A percentile compares a stretch with the other conserved stretches of the same genome.
phyloP scores from a whole-genome alignment of 2,329 filamentous ascomycete genomes.

The Fusarium protoensiforme region DNA sequence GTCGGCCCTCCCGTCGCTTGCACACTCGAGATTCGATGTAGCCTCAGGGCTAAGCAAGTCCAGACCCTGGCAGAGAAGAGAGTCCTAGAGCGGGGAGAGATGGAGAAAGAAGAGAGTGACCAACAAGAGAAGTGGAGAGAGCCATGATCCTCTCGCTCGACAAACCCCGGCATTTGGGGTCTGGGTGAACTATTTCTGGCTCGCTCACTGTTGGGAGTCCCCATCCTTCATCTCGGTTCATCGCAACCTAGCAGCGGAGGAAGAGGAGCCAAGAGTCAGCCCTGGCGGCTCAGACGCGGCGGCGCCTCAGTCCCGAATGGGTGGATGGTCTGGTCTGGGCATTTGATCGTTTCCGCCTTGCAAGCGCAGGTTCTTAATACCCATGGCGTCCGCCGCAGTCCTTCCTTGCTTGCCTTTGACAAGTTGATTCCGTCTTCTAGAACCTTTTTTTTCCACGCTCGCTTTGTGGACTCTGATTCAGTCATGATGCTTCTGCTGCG shows the following conservation, averaged over 20 bases:
- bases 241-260: background rate
- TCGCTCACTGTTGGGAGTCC: background rate
- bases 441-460: background rate
- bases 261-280: conserved; percentile 22
- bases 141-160: background rate
- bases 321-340: conserved; percentile 8
- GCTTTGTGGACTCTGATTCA: conserved; percentile 15
- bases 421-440: background rate
- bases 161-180: background rate
- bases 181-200: conserved; percentile 31
- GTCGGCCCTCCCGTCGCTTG: background rate
- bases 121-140: background rate
- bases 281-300: conserved; percentile 22
- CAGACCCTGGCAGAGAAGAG: background rate
- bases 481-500: conserved; percentile 1
- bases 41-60: background rate
- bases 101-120: background rate
- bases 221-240: conserved; percentile 36
- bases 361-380: conserved; percentile 21
- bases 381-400: conserved; percentile 10
- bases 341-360: conserved; percentile 12
- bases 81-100: conserved; percentile 2
- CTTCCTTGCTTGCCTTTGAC: background rate
- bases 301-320: conserved; percentile 9
- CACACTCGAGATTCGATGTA: background rate